phyloP scores from a whole-genome alignment of 768 basidiomycete species.

The Multifurca ochricompacta region DNA sequence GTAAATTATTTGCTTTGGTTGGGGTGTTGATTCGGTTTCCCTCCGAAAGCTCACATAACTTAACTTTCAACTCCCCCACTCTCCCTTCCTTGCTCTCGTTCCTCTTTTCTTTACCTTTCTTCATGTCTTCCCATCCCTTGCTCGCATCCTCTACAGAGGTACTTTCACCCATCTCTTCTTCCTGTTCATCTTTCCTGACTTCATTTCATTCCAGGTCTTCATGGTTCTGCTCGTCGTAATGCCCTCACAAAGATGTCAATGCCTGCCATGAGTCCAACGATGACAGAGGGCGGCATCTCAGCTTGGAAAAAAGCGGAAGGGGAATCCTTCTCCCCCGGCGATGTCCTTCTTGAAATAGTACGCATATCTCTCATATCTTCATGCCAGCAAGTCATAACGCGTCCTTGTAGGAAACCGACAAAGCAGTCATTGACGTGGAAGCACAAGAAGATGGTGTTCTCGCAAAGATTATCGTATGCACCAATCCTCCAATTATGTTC shows the following conservation, averaged over 20 bases:
- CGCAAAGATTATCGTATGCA: slow-evolving; percentile 89
- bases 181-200: slow-evolving; percentile 43
- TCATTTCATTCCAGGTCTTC: slow-evolving; percentile 49
- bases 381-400: slow-evolving; percentile 13
- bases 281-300: slow-evolving; percentile 99
- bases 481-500: background rate
- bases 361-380: slow-evolving; percentile 19
- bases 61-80: slow-evolving; percentile 23
- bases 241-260: slow-evolving; percentile 86
- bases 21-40: slow-evolving; percentile 19
- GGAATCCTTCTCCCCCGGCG: slow-evolving; percentile 79
- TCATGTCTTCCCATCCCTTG: slow-evolving; percentile 56
- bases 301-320: slow-evolving; percentile 98
- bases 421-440: slow-evolving; percentile 99
- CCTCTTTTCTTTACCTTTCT: slow-evolving; percentile 16
- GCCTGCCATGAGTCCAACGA: slow-evolving; percentile 99
- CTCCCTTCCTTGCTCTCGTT: background rate
- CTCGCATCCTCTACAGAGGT: slow-evolving; percentile 63
- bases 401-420: slow-evolving; percentile 86
- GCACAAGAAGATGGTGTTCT: slow-evolving; percentile 96
- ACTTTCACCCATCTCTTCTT: slow-evolving; percentile 55
- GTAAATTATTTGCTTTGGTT: no score
- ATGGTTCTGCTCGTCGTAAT: slow-evolving; percentile 68
- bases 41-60: slow-evolving; percentile 24
- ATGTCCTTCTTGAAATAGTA: slow-evolving; percentile 94